A percentile compares a stretch with the other conserved stretches of the same genome.
Evolutionary conservation across 352 stramenopile genomes (phyloP).

Genomic region (Globisporangium recalcitrans): DNA sequence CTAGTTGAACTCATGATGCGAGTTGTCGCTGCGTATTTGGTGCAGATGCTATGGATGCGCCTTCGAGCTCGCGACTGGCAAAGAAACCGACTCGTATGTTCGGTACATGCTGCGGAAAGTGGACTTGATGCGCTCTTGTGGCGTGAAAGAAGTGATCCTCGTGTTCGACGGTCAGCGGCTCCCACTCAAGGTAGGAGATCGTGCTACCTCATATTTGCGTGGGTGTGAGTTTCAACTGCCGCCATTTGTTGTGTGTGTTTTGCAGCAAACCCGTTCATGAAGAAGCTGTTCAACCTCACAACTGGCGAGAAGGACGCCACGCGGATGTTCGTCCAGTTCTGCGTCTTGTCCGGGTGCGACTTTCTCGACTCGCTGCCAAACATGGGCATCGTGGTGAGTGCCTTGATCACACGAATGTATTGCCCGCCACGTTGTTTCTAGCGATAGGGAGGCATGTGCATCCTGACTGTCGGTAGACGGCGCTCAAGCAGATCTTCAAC

Average conservation of each 20-base stretch:
- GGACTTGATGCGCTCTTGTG: constrained; percentile 47
- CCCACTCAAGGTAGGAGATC: constrained; percentile 42
- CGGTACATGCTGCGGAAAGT: constrained; percentile 75
- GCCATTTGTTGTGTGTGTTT: not conserved
- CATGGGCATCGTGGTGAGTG: constrained; percentile 61
- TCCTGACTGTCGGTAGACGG: too few species aligned
- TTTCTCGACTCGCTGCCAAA: constrained; percentile 77
- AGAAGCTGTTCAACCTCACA: constrained; percentile 56
- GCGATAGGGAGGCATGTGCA: too few species aligned
- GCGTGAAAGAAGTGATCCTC: constrained; percentile 51
- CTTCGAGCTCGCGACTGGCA: constrained; percentile 64
- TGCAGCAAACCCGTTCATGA: constrained; percentile 47
- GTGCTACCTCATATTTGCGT: not conserved
- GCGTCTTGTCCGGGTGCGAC: constrained; percentile 63
- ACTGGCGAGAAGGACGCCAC: constrained; percentile 51
- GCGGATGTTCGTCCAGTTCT: constrained; percentile 81
- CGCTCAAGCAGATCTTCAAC: constrained; percentile 68
- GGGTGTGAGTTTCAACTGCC: too few species aligned
- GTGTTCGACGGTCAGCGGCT: constrained; percentile 76
- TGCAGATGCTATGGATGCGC: constrained; percentile 71
- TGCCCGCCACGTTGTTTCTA: not conserved
- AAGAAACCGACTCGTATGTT: constrained; percentile 59
- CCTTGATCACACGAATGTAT: not conserved
- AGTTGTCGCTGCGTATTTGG: not conserved
- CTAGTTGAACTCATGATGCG: not conserved